Conservation (phyloP, 1,284 basidiomycete genomes). For the Trichosporon sp. region DNA sequence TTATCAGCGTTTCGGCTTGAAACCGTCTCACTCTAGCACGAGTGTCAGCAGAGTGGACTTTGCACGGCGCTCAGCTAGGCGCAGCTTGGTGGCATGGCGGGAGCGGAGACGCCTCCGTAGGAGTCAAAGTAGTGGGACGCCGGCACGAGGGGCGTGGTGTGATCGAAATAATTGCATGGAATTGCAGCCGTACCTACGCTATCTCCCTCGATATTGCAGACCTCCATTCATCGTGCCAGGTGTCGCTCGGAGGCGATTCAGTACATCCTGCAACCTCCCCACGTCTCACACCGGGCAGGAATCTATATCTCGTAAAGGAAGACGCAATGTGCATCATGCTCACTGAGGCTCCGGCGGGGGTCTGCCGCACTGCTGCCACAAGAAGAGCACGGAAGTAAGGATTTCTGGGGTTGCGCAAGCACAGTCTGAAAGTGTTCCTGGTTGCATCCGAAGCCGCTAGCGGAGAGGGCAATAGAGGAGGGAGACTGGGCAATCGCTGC, state of each 20-base stretch:
- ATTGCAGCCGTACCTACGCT: slow-evolving; percentile 8
- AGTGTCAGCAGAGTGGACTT: not conserved
- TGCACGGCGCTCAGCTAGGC: not conserved
- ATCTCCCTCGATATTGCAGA: not conserved
- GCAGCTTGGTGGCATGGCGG: too few species aligned
- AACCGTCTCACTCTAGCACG: too few species aligned
- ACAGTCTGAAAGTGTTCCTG: not conserved
- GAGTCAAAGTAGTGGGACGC: not conserved
- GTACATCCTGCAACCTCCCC: not conserved
- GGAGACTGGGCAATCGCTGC: not conserved
- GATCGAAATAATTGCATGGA: slow-evolving; percentile 11
- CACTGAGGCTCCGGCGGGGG: not conserved
- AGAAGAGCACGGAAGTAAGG: not conserved
- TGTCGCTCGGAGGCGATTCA: not conserved
- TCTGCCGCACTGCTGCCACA: not conserved
- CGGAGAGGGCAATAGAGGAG: not conserved
- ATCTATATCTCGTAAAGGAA: not conserved
- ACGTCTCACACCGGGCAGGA: not conserved
- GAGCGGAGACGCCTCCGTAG: not conserved
- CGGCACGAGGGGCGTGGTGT: not conserved
- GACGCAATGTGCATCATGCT: not conserved
- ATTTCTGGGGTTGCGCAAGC: not conserved
- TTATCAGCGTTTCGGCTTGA: too few species aligned
- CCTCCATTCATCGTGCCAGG: not conserved
- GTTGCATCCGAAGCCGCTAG: not conserved